Conservation (phyloP, 2,329 filamentous ascomycete species). For the Alternaria ethzedia region DNA sequence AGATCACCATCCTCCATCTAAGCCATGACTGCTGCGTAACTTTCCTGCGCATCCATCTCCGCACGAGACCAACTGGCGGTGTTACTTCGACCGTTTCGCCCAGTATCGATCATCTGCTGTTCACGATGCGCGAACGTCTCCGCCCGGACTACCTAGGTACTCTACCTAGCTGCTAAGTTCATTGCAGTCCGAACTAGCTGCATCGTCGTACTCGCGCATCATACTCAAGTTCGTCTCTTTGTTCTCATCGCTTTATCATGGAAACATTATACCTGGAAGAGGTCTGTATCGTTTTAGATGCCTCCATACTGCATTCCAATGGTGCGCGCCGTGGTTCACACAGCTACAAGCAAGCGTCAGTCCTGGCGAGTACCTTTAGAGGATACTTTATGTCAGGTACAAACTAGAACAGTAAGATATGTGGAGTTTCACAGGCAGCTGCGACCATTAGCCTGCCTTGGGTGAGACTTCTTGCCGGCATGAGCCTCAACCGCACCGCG, state of each 20-base stretch:
- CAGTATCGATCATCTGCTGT: background rate
- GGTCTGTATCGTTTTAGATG: background rate
- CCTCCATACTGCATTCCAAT: background rate
- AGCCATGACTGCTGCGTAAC: background rate
- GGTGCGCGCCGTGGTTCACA: background rate
- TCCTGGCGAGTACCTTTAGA: background rate
- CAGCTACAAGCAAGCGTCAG: background rate
- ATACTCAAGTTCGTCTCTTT: background rate
- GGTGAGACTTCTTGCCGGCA: slow-evolving; percentile 36
- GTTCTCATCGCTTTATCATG: background rate
- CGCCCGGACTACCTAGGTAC: background rate
- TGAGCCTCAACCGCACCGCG: slow-evolving; percentile 19
- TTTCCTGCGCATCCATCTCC: background rate
- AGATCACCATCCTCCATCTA: background rate
- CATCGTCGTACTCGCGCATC: background rate
- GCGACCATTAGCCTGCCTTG: background rate
- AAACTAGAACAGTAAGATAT: background rate
- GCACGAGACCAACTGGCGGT: background rate
- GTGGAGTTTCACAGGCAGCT: slow-evolving; percentile 9
- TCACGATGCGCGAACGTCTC: background rate
- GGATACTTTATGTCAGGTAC: background rate
- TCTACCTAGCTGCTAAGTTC: background rate
- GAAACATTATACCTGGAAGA: background rate
- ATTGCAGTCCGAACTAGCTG: background rate
- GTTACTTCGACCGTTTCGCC: background rate